Evolutionary conservation across 176 grass and related monocot species (phyloP).

Genomic region (Juncus inflexus): DNA sequence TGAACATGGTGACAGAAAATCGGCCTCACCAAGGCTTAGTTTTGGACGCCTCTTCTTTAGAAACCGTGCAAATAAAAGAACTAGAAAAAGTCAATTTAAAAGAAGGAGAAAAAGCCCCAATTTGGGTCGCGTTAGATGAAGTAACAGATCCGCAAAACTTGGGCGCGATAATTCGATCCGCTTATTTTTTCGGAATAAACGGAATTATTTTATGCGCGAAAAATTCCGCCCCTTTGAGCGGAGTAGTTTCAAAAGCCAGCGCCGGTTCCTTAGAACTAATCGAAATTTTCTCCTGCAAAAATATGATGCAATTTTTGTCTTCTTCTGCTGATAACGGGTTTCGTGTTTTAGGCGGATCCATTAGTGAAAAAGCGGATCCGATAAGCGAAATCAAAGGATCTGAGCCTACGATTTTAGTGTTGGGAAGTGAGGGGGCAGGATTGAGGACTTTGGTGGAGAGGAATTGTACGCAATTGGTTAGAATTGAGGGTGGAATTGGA

Average conservation of each 20-base stretch:
- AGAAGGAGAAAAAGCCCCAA: slow-evolving; percentile 47
- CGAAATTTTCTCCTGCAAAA: slow-evolving; percentile 81
- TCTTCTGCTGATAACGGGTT: slow-evolving; percentile 85
- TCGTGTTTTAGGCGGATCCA: slow-evolving; percentile 80
- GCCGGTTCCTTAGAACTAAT: slow-evolving; percentile 90
- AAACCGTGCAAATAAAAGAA: slow-evolving; percentile 76
- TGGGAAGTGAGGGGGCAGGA: slow-evolving; percentile 96
- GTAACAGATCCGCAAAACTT: slow-evolving; percentile 98
- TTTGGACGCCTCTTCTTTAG: slow-evolving; percentile 86
- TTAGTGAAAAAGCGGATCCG: slow-evolving; percentile 65
- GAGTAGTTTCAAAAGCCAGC: slow-evolving; percentile 95
- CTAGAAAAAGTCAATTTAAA: slow-evolving; percentile 49
- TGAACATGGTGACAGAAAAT: slow-evolving; percentile 90
- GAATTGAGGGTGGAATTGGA: slow-evolving; percentile 54
- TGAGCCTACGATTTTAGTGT: slow-evolving; percentile 77
- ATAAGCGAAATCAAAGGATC: slow-evolving; percentile 56
- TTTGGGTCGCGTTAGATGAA: slow-evolving; percentile 94
- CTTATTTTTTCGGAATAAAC: slow-evolving; percentile 81
- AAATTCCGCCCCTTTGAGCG: slow-evolving; percentile 93
- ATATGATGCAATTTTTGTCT: slow-evolving; percentile 99
- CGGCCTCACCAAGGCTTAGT: slow-evolving; percentile 89
- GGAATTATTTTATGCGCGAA: slow-evolving; percentile 83
- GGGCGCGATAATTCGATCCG: slow-evolving; percentile 91
- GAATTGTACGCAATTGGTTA: slow-evolving; percentile 81
- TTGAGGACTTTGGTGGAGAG: slow-evolving; percentile 79